Evolutionary conservation across 2,329 filamentous ascomycete species (phyloP).

Genomic region (Mariannaea sp.): DNA sequence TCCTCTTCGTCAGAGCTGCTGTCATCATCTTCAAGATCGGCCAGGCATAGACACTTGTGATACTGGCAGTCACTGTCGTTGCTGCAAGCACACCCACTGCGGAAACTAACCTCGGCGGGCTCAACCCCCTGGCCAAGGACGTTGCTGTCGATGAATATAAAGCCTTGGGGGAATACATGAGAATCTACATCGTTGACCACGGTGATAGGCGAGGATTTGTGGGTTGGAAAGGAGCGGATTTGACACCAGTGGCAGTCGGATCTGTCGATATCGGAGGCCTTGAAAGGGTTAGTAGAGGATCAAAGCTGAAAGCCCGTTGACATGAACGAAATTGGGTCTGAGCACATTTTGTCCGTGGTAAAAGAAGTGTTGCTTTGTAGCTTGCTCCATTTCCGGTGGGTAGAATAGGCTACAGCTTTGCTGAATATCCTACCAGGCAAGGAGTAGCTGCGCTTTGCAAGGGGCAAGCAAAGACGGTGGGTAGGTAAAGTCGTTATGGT

Average conservation of each 20-base stretch:
- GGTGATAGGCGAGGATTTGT: conserved; percentile 57
- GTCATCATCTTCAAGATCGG: conserved; percentile 59
- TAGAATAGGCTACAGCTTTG: too few relatives aligned
- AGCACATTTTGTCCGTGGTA: conserved; percentile 49
- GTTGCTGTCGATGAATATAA: conserved; percentile 70
- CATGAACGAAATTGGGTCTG: too few relatives aligned
- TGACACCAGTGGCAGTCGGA: conserved; percentile 65
- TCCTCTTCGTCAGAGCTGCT: conserved; percentile 56
- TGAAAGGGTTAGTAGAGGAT: conserved; percentile 4
- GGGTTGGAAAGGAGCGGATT: conserved; percentile 58
- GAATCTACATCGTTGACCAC: conserved; percentile 68
- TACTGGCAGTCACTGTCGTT: conserved; percentile 69
- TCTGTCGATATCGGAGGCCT: conserved; percentile 48
- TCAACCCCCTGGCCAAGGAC: conserved; percentile 64
- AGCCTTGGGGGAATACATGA: conserved; percentile 62
- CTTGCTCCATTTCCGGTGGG: conserved; percentile 58
- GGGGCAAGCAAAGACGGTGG: too few relatives aligned
- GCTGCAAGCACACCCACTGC: conserved; percentile 70
- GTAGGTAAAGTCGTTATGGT: too few relatives aligned
- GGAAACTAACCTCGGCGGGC: conserved; percentile 63
- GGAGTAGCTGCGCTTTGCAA: too few relatives aligned
- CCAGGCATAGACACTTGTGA: conserved; percentile 70
- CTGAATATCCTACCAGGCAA: neutral
- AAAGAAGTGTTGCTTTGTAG: conserved; percentile 56
- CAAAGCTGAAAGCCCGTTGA: neutral